A percentile compares a stretch with the other conserved stretches of the same genome.
phyloP scores from a whole-genome alignment of 2,329 filamentous ascomycete genomes.

The Cordyceps javanica region DNA sequence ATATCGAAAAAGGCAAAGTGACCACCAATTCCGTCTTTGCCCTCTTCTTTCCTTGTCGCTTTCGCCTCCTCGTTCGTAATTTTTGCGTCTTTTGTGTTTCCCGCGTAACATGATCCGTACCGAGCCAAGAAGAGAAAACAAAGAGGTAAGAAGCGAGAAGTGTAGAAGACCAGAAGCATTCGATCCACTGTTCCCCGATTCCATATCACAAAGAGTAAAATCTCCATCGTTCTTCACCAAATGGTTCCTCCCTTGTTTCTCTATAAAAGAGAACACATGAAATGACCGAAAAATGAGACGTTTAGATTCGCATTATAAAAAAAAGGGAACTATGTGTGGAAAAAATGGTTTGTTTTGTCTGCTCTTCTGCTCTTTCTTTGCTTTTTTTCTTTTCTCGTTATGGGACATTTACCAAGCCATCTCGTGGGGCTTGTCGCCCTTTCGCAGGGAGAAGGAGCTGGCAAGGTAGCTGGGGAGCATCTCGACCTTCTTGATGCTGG shows the following conservation, averaged over 20 bases:
- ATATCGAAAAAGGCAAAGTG: neutral
- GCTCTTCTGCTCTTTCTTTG: conserved; percentile 20
- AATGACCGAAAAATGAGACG: conserved; percentile 11
- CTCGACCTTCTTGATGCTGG: conserved; percentile 97
- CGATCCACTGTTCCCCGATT: neutral
- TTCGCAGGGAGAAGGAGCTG: conserved; percentile 96
- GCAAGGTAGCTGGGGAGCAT: conserved; percentile 89
- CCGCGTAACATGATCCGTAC: neutral
- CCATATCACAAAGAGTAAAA: conserved; percentile 8
- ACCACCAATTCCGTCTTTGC: conserved; percentile 1
- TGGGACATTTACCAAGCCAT: conserved; percentile 83
- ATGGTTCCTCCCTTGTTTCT: conserved; percentile 4
- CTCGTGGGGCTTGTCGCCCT: conserved; percentile 99
- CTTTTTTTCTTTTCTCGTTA: conserved; percentile 23
- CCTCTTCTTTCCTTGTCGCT: conserved; percentile 6
- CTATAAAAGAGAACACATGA: neutral
- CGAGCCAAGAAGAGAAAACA: neutral
- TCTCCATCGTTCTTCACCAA: neutral
- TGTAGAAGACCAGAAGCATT: neutral
- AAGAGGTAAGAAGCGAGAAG: neutral
- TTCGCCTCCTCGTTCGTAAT: conserved; percentile 13
- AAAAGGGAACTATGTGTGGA: conserved; percentile 9
- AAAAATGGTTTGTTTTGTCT: conserved; percentile 8
- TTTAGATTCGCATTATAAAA: conserved; percentile 13
- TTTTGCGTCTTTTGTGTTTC: neutral